Base-by-base conservation (phyloP, 202 grass and related monocot genomes). In the Thinopyrum obtusiflorum region DNA sequence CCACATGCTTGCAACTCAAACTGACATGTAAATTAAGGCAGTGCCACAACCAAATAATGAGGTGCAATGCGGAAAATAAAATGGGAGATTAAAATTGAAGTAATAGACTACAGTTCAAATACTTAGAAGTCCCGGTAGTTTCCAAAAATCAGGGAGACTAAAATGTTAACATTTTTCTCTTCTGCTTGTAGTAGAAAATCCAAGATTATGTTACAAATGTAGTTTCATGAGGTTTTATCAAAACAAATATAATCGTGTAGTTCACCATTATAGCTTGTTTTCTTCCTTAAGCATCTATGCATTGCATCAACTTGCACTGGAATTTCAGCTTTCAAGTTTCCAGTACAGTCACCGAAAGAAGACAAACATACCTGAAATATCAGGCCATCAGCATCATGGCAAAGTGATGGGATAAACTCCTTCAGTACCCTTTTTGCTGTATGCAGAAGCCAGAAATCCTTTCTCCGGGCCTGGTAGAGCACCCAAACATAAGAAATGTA, bases 361-460 rank as follows among this genome's bases (percentile, higher is more conserved):
- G 65, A 68, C n/a, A 55, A 83, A 83, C 28, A 47, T 87, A 94
- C 97, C 93, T 99, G 97, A 99, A 99, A 99, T 88, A 99, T 93
- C 68, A 99, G 97, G 18, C 97, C 97, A 87, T 99, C 97, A 82
- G 97, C 91, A 79, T 87, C 93, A 90, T 99, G 97, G 9, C 88
- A 97, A 89, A 99, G 93, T 68, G 69, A 79, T 76, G 92, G 97
- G 86, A 99, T 99, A 32, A 99, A 99, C 40, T 89, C 81, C 87
- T 89, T 88, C 21, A 99, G 89, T 65, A 97, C 68, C 55, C 77
- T 94, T 49, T 63, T 63, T 59, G 94, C 97, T 73, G 93, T 91
- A 4, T 92, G 90, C 36, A 99, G 91, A 32, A 99, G 36, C 97
- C 97, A 99, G 82, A 99, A 99, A 87, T 92, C 92, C 83, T 99